A percentile compares a stretch with the other conserved stretches of the same genome.
phyloP scores from a whole-genome alignment of 495 filamentous ascomycete species.

The Penicillium nucicola region DNA sequence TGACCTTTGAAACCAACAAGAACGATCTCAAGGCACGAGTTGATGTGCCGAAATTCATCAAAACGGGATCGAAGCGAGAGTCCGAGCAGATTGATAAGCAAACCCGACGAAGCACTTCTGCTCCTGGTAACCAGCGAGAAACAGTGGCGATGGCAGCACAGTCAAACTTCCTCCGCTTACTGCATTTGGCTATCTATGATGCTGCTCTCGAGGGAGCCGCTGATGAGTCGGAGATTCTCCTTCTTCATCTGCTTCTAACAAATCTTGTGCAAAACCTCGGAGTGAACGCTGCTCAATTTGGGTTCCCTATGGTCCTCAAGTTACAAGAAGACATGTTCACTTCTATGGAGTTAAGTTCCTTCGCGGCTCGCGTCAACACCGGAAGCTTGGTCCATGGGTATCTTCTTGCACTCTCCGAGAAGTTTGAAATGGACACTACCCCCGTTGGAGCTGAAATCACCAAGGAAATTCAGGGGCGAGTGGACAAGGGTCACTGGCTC shows the following conservation, averaged over 20 bases:
- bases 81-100: slow-evolving; percentile 45
- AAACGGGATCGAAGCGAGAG: slow-evolving; percentile 29
- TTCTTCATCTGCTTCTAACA: slow-evolving; percentile 71
- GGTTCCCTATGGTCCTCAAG: slow-evolving; percentile 81
- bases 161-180: slow-evolving; percentile 73
- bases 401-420: slow-evolving; percentile 72
- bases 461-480: slow-evolving; percentile 70
- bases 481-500: slow-evolving; percentile 71
- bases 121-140: slow-evolving; percentile 46
- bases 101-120: slow-evolving; percentile 56
- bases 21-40: slow-evolving; percentile 61
- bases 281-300: slow-evolving; percentile 75
- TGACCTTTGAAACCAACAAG: slow-evolving; percentile 71
- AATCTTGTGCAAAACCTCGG: slow-evolving; percentile 73
- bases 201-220: slow-evolving; percentile 69
- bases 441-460: slow-evolving; percentile 64
- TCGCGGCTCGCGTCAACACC: slow-evolving; percentile 65
- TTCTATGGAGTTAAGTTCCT: slow-evolving; percentile 49
- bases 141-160: slow-evolving; percentile 52
- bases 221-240: slow-evolving; percentile 65
- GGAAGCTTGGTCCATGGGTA: slow-evolving; percentile 86
- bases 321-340: slow-evolving; percentile 80
- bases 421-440: slow-evolving; percentile 71
- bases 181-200: slow-evolving; percentile 86
- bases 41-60: slow-evolving; percentile 44